A percentile compares a stretch with the other conserved stretches of the same genome.
These are phyloP conservation scores for Penicillium samsonianum DNA, from an alignment of 495 filamentous ascomycete genomes.

Conservation along the genomic window DNA sequence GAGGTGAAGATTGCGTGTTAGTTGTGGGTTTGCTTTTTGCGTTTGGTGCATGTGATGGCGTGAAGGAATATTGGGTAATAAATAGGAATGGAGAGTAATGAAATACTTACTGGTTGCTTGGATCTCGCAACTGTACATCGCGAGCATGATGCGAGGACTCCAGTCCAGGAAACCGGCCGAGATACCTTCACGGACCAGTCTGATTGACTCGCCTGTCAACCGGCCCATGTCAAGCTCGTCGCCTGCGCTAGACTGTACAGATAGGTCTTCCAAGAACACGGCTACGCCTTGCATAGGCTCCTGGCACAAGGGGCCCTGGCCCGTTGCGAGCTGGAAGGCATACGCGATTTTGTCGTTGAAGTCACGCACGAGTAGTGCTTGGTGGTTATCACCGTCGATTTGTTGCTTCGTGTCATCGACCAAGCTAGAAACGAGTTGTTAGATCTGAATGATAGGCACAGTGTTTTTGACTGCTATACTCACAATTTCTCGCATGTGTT, in stretches of 20 bases:
- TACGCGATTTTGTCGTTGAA: slow-evolving; percentile 89
- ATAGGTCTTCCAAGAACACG: slow-evolving; percentile 83
- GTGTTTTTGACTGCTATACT: slow-evolving; percentile 25
- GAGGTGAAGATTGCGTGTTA: slow-evolving; percentile 16
- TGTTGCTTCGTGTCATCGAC: slow-evolving; percentile 42
- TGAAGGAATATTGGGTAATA: not conserved
- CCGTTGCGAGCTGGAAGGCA: slow-evolving; percentile 90
- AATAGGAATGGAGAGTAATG: slow-evolving; percentile 1
- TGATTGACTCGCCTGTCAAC: slow-evolving; percentile 87
- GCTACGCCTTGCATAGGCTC: slow-evolving; percentile 94
- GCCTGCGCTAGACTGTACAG: slow-evolving; percentile 52
- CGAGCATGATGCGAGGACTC: slow-evolving; percentile 88
- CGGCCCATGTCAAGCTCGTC: slow-evolving; percentile 76
- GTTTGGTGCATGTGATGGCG: not conserved
- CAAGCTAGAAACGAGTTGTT: slow-evolving; percentile 31
- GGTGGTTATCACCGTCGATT: slow-evolving; percentile 35
- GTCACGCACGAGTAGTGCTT: slow-evolving; percentile 66
- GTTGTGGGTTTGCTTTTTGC: slow-evolving; percentile 11
- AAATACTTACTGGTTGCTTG: slow-evolving; percentile 80
- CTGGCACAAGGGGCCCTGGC: slow-evolving; percentile 85
- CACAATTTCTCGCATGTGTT: slow-evolving; percentile 76
- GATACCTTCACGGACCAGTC: slow-evolving; percentile 82
- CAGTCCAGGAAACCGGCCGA: slow-evolving; percentile 89
- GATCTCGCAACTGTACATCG: slow-evolving; percentile 98
- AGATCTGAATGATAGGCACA: slow-evolving; percentile 6